Percentiles rank a stretch among this genome's conserved stretches.
phyloP scores from a whole-genome alignment of 495 filamentous ascomycete species.

The Aspergillus taichungensis region DNA sequence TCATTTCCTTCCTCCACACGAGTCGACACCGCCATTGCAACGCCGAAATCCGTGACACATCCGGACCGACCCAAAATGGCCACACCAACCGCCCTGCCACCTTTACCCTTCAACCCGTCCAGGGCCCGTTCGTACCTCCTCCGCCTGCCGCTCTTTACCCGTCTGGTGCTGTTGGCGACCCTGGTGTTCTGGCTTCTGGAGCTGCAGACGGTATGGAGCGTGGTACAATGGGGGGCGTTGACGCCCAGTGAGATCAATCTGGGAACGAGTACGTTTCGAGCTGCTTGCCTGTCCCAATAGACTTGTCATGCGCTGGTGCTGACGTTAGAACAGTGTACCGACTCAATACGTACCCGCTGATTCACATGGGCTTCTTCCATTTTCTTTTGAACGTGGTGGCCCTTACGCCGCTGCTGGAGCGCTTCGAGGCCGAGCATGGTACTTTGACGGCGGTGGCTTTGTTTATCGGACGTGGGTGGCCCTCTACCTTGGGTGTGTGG shows the following conservation, averaged over 20 bases:
- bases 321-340: slow-evolving; percentile 62
- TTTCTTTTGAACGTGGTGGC: slow-evolving; percentile 69
- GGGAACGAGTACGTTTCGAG: slow-evolving; percentile 55
- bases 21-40: neutral
- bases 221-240: slow-evolving; percentile 66
- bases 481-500: neutral
- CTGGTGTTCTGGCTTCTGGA: slow-evolving; percentile 57
- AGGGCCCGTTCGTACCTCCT: slow-evolving; percentile 61
- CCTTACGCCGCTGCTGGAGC: slow-evolving; percentile 73
- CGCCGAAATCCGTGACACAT: neutral
- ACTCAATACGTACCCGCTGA: slow-evolving; percentile 83
- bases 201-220: slow-evolving; percentile 56
- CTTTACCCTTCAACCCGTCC: slow-evolving; percentile 41
- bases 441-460: slow-evolving; percentile 76
- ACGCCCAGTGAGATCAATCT: slow-evolving; percentile 67
- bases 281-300: neutral
- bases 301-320: slow-evolving; percentile 1
- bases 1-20: neutral
- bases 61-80: slow-evolving; percentile 18
- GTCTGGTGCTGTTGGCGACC: slow-evolving; percentile 61
- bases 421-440: slow-evolving; percentile 90
- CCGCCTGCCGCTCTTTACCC: slow-evolving; percentile 82
- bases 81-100: slow-evolving; percentile 33
- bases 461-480: slow-evolving; percentile 77
- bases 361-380: slow-evolving; percentile 76